phyloP scores from a whole-genome alignment of 345 rosid genomes.

The Populus euphratica region DNA sequence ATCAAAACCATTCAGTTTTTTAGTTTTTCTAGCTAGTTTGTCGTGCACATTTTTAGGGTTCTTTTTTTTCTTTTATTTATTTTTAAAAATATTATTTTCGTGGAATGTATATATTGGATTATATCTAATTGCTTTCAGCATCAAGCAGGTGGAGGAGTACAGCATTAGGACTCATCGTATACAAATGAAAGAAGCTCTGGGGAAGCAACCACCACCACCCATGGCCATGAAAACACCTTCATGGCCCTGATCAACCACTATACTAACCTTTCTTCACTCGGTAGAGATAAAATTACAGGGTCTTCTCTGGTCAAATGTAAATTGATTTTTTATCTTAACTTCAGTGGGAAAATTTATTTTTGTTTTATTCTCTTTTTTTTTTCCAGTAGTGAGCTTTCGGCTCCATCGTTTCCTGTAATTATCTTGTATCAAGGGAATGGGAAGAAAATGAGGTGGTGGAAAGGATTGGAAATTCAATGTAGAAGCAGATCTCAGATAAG shows the following conservation, averaged over 20 bases:
- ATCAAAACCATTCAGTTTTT: too few relatives aligned
- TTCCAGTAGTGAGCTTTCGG: conserved; percentile 11
- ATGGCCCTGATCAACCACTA: conserved; percentile 29
- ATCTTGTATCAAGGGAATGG: conserved; percentile 23
- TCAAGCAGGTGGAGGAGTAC: conserved; percentile 25
- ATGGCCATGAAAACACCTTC: conserved; percentile 23
- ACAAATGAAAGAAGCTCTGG: conserved; percentile 52
- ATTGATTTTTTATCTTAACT: conserved; percentile 18
- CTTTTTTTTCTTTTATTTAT: background rate
- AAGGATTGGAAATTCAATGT: conserved; percentile 22
- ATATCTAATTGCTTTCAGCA: conserved; percentile 8
- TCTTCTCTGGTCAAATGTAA: conserved; percentile 31
- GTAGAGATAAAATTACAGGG: conserved; percentile 12
- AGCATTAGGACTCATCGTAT: conserved; percentile 48
- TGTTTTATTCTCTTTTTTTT: background rate
- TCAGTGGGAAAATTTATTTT: conserved; percentile 16
- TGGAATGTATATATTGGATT: background rate
- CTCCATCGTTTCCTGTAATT: conserved; percentile 15
- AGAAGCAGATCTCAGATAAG: background rate
- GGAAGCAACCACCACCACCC: conserved; percentile 30
- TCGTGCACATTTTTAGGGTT: background rate
- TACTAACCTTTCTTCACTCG: conserved; percentile 30
- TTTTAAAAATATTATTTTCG: background rate
- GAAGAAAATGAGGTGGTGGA: conserved; percentile 25
- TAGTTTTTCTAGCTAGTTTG: background rate